Conservation (phyloP, 768 basidiomycete genomes). For the Naganishia randhawae region DNA sequence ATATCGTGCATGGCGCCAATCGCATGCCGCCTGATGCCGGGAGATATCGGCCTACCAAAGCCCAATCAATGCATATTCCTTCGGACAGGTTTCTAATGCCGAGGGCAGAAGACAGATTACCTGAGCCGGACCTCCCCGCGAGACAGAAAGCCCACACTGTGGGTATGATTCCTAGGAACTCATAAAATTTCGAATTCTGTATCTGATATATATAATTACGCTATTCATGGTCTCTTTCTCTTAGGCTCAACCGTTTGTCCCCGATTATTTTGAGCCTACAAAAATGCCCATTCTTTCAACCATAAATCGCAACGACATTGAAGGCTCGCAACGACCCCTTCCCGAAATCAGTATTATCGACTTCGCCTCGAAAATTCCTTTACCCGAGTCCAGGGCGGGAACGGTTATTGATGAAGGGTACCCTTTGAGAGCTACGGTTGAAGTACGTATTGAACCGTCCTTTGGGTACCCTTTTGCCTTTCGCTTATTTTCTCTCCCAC, state of each 20-base stretch:
- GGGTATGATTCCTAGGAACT: slow-evolving; percentile 4
- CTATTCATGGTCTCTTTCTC: neutral
- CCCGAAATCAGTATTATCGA: slow-evolving; percentile 30
- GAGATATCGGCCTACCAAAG: neutral
- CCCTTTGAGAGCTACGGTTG: slow-evolving; percentile 25
- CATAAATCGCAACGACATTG: slow-evolving; percentile 28
- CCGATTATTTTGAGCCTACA: slow-evolving; percentile 21
- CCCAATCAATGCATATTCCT: neutral
- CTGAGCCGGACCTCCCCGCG: neutral
- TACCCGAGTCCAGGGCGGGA: slow-evolving; percentile 36
- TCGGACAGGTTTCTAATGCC: neutral
- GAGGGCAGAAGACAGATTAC: neutral
- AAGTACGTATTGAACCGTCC: slow-evolving; percentile 7
- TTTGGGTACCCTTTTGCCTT: neutral
- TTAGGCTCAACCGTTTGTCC: slow-evolving; percentile 10
- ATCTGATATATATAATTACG: neutral
- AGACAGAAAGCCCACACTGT: slow-evolving; percentile 21
- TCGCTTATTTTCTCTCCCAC: neutral
- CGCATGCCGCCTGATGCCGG: neutral
- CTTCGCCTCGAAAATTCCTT: slow-evolving; percentile 35
- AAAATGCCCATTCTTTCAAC: slow-evolving; percentile 36
- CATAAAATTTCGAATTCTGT: slow-evolving; percentile 14
- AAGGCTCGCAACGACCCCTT: slow-evolving; percentile 8
- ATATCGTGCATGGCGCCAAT: neutral
- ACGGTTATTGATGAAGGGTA: slow-evolving; percentile 32